A percentile compares a stretch with the other conserved stretches of the same genome.
phyloP scores from a whole-genome alignment of 2,329 filamentous ascomycete species.

The Myriosclerotinia curreyana region DNA sequence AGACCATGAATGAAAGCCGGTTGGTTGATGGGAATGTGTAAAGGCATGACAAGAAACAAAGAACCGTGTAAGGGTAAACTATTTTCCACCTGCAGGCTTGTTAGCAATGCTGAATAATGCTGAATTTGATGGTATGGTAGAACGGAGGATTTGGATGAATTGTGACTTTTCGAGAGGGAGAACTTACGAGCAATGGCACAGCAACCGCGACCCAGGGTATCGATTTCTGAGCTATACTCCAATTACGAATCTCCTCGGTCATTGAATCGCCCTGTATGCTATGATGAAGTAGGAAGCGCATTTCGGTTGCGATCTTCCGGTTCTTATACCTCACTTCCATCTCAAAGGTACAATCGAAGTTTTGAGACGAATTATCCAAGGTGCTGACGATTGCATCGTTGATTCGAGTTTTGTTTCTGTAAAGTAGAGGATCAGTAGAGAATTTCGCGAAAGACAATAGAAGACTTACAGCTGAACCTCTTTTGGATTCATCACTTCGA shows the following conservation, averaged over 20 bases:
- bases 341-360: slow-evolving; percentile 31
- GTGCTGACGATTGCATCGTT: slow-evolving; percentile 27
- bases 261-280: slow-evolving; percentile 31
- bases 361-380: slow-evolving; percentile 18
- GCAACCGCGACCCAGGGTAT: slow-evolving; percentile 41
- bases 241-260: slow-evolving; percentile 30
- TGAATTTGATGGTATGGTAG: background rate
- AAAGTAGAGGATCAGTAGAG: background rate
- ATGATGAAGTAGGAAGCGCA: slow-evolving; percentile 37
- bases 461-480: slow-evolving; percentile 28
- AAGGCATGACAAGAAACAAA: slow-evolving; percentile 39
- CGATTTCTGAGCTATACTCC: slow-evolving; percentile 36
- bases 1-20: slow-evolving; percentile 41
- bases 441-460: background rate
- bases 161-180: background rate
- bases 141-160: background rate
- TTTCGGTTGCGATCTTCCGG: slow-evolving; percentile 12
- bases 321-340: slow-evolving; percentile 20
- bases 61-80: slow-evolving; percentile 27
- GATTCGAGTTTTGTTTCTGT: slow-evolving; percentile 29
- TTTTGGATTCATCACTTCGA: slow-evolving; percentile 26
- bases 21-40: slow-evolving; percentile 38
- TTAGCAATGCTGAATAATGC: background rate
- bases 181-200: slow-evolving; percentile 32
- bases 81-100: background rate